Base-by-base conservation (phyloP, 257 asterid genomes). In the Jasminum sambac region DNA sequence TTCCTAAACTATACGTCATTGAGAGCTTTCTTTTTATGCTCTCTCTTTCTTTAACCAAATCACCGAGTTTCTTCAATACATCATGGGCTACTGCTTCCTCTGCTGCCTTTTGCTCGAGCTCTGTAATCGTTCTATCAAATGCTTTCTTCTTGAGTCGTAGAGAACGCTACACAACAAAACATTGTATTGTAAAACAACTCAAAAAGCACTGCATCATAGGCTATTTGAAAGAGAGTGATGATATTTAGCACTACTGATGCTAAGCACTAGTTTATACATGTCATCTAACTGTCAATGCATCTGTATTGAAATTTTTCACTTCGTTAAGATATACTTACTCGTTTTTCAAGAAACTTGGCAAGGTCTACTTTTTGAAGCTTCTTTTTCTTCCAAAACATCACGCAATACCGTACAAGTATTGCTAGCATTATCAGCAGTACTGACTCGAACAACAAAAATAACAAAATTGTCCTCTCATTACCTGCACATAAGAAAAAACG, bases 291-390 rank as follows among this genome's bases (percentile, higher is more conserved):
- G 19, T 2, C 5, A 5, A 10, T 48, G 9, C 37, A 38, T 19
- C 44, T 39, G 7, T 39, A 4, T 17, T 30, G 12, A 64, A 64
- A 39, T 34, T 39, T 9, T 25, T 26, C 13, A 0, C 38, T 34
- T 19, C 46, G 38, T 72, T 59, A 30, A 68, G 59, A 63, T 13
- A 4, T 21, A 62, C 95, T 83, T 82, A 89, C 98, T 83, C 99
- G 85, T 83, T 89, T 95, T 38, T 91, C 96, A 9, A 95, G 91
- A 72, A 95, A 95, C 78, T 82, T 83, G 25, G 93, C 92, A 4
- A 91, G 91, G 72, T 85, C 77, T 13, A 78, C 82, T 42, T 75
- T 78, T 75, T 83, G 96, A 70, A 95, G 95, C 87, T 87, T 94
- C 73, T 71, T 88, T 84, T 95, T 95, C 85, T 80, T 88, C 99